Percentiles rank a stretch among this genome's conserved stretches.
phyloP scores from a whole-genome alignment of 2,329 filamentous ascomycete species.

The Penicillium sp. region DNA sequence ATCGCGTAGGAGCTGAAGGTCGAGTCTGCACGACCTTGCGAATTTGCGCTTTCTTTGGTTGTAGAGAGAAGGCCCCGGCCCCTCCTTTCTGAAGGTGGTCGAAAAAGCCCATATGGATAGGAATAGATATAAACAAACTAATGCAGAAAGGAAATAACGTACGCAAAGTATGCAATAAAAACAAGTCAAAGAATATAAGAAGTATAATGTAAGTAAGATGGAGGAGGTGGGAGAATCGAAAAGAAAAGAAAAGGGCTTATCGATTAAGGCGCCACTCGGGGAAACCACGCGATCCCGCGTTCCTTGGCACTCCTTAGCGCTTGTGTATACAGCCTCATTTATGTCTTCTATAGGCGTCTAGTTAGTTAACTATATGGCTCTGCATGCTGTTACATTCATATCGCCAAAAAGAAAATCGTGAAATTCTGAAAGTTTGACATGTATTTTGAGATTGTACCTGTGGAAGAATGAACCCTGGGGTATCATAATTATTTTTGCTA shows the following conservation, averaged over 20 bases:
- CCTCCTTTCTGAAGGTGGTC: constrained; percentile 48
- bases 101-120: constrained; percentile 44
- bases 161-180: constrained; percentile 11
- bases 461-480: constrained; percentile 17
- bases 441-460: background rate
- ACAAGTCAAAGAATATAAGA: background rate
- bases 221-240: background rate
- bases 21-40: constrained; percentile 44
- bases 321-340: constrained; percentile 1
- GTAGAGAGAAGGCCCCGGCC: constrained; percentile 41
- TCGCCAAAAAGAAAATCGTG: background rate
- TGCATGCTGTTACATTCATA: too few relatives aligned
- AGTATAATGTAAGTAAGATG: constrained; percentile 2
- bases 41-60: constrained; percentile 44
- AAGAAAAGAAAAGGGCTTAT: constrained; percentile 12
- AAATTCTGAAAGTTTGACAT: background rate
- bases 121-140: constrained; percentile 19
- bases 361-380: too few relatives aligned
- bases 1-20: constrained; percentile 31
- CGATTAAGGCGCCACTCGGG: constrained; percentile 25
- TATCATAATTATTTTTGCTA: constrained; percentile 21
- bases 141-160: constrained; percentile 10
- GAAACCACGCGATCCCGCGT: constrained; percentile 15
- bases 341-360: background rate
- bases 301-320: constrained; percentile 3